phyloP scores from a whole-genome alignment of 305 asterid species.

The Coffea humblotiana region DNA sequence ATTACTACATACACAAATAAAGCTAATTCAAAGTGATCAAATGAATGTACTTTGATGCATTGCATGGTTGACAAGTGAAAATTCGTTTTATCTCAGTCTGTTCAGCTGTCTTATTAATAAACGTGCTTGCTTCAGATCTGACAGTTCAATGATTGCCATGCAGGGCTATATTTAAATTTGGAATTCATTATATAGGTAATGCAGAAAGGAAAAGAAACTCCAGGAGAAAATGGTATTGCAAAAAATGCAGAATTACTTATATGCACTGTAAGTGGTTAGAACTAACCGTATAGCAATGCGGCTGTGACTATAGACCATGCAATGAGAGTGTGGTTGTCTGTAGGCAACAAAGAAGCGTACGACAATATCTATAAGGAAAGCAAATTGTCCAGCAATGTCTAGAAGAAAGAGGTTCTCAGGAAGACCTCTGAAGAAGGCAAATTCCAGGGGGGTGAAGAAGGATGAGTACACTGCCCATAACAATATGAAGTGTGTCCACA shows the following conservation, averaged over 20 bases:
- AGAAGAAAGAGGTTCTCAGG: constrained; percentile 58
- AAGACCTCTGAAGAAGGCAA: constrained; percentile 71
- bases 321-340: constrained; percentile 48
- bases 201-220: too few relatives aligned
- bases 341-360: constrained; percentile 56
- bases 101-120: too few relatives aligned
- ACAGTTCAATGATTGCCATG: too few relatives aligned
- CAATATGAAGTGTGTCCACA: constrained; percentile 60
- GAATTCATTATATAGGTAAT: too few relatives aligned
- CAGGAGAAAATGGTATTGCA: not conserved
- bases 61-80: too few relatives aligned
- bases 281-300: constrained; percentile 60
- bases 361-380: constrained; percentile 56
- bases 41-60: too few relatives aligned
- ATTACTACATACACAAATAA: not conserved
- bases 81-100: too few relatives aligned
- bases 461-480: constrained; percentile 79
- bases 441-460: constrained; percentile 70
- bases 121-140: too few relatives aligned
- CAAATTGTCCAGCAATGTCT: constrained; percentile 62
- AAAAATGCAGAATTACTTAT: not conserved
- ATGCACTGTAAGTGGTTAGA: not conserved
- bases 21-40: too few relatives aligned
- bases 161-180: too few relatives aligned
- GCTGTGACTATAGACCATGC: constrained; percentile 41